These are phyloP conservation scores for Epichloe typhina DNA, from an alignment of 2,329 filamentous ascomycete species.

Conservation along the genomic window DNA sequence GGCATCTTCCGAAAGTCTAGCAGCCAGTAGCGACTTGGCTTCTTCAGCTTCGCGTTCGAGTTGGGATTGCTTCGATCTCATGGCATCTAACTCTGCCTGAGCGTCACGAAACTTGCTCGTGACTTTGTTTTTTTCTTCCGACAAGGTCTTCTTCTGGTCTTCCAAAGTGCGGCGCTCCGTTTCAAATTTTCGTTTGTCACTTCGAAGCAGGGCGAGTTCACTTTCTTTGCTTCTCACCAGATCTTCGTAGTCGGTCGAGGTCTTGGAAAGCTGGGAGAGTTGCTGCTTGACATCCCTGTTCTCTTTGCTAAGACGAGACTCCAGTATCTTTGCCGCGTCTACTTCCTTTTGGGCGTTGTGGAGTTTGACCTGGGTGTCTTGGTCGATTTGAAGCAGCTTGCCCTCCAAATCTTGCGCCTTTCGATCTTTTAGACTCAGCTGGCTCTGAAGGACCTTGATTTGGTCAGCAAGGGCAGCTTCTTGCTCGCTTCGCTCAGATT, in stretches of 20 bases:
- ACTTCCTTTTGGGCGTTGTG: conserved; percentile 68
- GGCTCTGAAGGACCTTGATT: conserved; percentile 82
- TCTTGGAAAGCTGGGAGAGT: conserved; percentile 74
- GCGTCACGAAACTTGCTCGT: conserved; percentile 65
- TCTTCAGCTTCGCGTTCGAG: conserved; percentile 82
- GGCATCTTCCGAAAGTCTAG: conserved; percentile 78
- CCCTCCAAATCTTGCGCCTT: conserved; percentile 79
- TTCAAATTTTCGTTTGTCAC: conserved; percentile 73
- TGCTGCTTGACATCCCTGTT: conserved; percentile 75
- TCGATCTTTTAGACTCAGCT: conserved; percentile 75
- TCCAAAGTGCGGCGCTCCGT: conserved; percentile 68
- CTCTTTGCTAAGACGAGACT: conserved; percentile 66
- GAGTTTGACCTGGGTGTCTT: conserved; percentile 80
- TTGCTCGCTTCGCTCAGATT: conserved; percentile 60
- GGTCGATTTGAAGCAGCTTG: conserved; percentile 72
- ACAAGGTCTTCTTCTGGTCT: conserved; percentile 59
- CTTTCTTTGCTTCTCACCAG: conserved; percentile 88
- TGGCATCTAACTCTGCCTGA: conserved; percentile 76
- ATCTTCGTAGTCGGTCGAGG: conserved; percentile 90
- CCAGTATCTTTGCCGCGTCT: conserved; percentile 56
- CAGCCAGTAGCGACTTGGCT: conserved; percentile 73
- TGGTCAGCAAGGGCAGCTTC: conserved; percentile 71
- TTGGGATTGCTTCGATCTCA: conserved; percentile 71
- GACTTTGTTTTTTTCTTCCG: conserved; percentile 66
- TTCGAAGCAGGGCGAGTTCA: conserved; percentile 72